A percentile compares a stretch with the other conserved stretches of the same genome.
Evolutionary conservation across 495 filamentous ascomycete species (phyloP).

Genomic region (Hypoxylon intermedium): DNA sequence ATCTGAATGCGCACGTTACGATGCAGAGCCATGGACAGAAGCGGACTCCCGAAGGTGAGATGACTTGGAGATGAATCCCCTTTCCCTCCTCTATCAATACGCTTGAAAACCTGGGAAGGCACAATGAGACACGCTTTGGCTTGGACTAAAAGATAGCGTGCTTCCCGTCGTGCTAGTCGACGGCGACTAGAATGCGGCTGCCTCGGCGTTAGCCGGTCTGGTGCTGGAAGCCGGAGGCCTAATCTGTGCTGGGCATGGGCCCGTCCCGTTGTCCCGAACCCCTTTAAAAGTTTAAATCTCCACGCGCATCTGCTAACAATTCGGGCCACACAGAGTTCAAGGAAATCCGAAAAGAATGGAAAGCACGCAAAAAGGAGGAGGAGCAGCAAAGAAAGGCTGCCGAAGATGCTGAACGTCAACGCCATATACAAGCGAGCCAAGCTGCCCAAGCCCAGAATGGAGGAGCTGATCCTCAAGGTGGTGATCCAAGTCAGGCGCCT

Average conservation of each 20-base stretch:
- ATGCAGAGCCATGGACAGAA: slow-evolving; percentile 96
- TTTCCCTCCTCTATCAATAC: background rate
- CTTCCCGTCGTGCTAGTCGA: slow-evolving; percentile 1
- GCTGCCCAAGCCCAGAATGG: slow-evolving; percentile 45
- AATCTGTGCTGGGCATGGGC: slow-evolving; percentile 21
- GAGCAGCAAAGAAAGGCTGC: slow-evolving; percentile 87
- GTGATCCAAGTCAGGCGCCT: slow-evolving; percentile 57
- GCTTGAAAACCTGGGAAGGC: too few species aligned
- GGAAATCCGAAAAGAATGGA: slow-evolving; percentile 99
- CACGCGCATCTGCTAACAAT: slow-evolving; percentile 19
- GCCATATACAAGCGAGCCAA: slow-evolving; percentile 61
- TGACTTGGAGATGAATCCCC: slow-evolving; percentile 45
- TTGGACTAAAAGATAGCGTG: slow-evolving; percentile 5
- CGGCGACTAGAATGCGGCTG: background rate
- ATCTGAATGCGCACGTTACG: slow-evolving; percentile 95
- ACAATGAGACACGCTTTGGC: background rate
- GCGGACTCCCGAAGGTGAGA: slow-evolving; percentile 95
- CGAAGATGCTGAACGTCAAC: slow-evolving; percentile 82
- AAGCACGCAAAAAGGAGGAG: slow-evolving; percentile 98
- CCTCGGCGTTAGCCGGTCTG: slow-evolving; percentile 17
- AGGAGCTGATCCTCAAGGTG: slow-evolving; percentile 47
- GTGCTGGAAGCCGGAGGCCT: slow-evolving; percentile 11
- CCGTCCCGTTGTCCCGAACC: background rate
- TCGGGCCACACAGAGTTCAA: slow-evolving; percentile 79
- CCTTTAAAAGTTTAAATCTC: background rate